Percentiles rank a stretch among this genome's conserved stretches.
phyloP scores from a whole-genome alignment of 2,329 filamentous ascomycete species.

The Aspergillus sp. region DNA sequence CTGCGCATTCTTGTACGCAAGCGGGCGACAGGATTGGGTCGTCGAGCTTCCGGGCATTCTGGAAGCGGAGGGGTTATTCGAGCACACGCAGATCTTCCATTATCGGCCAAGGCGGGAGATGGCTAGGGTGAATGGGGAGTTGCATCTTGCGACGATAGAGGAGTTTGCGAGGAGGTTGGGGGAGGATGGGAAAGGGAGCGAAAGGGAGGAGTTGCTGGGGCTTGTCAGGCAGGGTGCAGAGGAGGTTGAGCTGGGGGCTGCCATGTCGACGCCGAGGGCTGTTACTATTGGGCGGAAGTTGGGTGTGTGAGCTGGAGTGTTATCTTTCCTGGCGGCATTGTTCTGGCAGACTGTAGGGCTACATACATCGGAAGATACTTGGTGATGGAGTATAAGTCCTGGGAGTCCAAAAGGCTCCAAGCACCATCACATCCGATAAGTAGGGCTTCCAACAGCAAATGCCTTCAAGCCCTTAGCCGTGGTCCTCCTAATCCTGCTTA shows the following conservation, averaged over 20 bases:
- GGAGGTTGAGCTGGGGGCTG: constrained; percentile 1
- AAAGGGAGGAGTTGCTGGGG: background rate
- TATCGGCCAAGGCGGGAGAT: background rate
- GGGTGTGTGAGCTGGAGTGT: background rate
- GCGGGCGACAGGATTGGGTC: constrained; percentile 13
- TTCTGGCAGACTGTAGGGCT: background rate
- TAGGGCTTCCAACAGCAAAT: too few relatives aligned
- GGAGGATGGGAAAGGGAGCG: background rate
- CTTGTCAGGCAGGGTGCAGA: background rate
- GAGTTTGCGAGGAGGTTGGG: constrained; percentile 4
- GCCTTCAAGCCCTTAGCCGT: too few relatives aligned
- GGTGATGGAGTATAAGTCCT: too few relatives aligned
- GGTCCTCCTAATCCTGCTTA: background rate
- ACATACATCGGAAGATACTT: too few relatives aligned
- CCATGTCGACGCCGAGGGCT: background rate
- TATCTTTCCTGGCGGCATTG: too few relatives aligned
- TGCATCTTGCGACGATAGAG: constrained; percentile 1
- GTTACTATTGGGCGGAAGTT: constrained; percentile 5
- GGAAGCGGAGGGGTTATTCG: constrained; percentile 4
- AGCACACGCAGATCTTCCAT: background rate
- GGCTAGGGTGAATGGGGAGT: background rate
- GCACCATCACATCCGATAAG: too few relatives aligned
- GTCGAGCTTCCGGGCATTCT: constrained; percentile 1
- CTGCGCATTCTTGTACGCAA: constrained; percentile 3
- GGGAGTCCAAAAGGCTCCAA: too few relatives aligned